Base-by-base conservation (phyloP, 495 filamentous ascomycete species). In the Penicillium waksmanii region DNA sequence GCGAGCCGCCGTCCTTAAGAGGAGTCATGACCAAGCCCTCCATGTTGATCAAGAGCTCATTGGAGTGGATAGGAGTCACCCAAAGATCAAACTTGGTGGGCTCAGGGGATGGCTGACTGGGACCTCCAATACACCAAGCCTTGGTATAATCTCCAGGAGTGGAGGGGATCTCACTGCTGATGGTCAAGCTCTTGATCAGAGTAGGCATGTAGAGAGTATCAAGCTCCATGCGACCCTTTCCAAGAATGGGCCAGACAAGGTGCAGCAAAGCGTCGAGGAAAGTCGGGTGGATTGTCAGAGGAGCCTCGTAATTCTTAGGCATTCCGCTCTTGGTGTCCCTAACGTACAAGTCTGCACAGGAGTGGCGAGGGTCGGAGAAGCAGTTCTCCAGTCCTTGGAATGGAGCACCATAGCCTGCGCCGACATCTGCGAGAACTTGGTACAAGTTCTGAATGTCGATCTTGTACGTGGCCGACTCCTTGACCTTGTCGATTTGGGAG, bases 131-230 rank as follows among this genome's bases (percentile, higher is more conserved):
- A 25, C 73, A 75, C 58, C 66, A 76, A 8, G 65, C 69, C 46
- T 64, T 72, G 15, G 74, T 52, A 49, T 55, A 63, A 40, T 69
- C 64, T 13, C 75, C 75, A 47, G 66, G 51, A 1, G 17, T 50
- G 4, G 64, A 69, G 7, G 69, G 57, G 3, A 72, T 64, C 6
- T 61, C 58, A 34, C 50, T 51, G 21, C 62, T 63, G 43, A 77
- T 65, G 11, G 44, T 65, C 21, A 76, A 36, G 17, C 62, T 62
- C 42, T 74, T 74, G 36, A 80, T 68, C 49, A 71, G 65, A 5
- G 74, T 75, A 0, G 77, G 77, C 71, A 80, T 77, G 64, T 79
- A 80, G 23, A 80, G 63, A 0, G 68, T 69, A 3, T 73, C 68
- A n/a, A 77, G 60, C 11, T 71, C 62, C 58, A 66, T 71, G n/a